Evolutionary conservation across 2,329 filamentous ascomycete genomes (phyloP), one percentile per base, ranked within the genome.

Genomic region (Phoma sp.): DNA sequence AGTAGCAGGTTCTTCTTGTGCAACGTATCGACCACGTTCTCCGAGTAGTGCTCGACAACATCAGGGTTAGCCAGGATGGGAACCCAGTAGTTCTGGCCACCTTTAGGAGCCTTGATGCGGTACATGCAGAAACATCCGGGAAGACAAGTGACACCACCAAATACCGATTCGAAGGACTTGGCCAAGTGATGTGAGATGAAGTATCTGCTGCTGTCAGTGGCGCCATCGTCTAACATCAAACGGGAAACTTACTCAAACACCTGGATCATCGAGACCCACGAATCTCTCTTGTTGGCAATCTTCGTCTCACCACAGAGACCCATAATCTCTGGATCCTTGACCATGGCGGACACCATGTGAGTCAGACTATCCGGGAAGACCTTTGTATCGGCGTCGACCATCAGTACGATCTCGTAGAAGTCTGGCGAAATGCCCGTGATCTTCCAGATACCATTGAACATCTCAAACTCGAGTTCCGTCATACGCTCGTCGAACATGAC

Each of bases 51-150:
- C 79, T 99, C 95, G 41, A 99, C 96, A 38, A 99, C 91, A 71
- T 99, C 96, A 2, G 96, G 96, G 75, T 99, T 99, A 66, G 95
- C 95, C 62, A 99, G 85, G 70, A 99, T 98, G 7, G 95, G 95
- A 22, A 99, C 95, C 95, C 95, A 99, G 80, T 98, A 99, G 81
- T 99, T 98, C 75, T 98, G 92, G 24, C 90, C 94, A 63, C 95
- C 95, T 80, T 99, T 99, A 57, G 95, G 96, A 27, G 95, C 91
- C 80, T 99, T 99, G 85, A 99, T 98, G 71, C 95, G 91, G 81
- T 99, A 99, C 96, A 99, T 99, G 84, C 92, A 97, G 87, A 99
- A 99, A 82, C 95, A 99, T 62, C 95, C 95, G 15, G 95, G 95
- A 66, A 99, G 83, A 83, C 95, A 99, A 62, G 95, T 99, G 58